Conservation (phyloP, 805 yeast genomes). For the Candida tallmaniae region DNA sequence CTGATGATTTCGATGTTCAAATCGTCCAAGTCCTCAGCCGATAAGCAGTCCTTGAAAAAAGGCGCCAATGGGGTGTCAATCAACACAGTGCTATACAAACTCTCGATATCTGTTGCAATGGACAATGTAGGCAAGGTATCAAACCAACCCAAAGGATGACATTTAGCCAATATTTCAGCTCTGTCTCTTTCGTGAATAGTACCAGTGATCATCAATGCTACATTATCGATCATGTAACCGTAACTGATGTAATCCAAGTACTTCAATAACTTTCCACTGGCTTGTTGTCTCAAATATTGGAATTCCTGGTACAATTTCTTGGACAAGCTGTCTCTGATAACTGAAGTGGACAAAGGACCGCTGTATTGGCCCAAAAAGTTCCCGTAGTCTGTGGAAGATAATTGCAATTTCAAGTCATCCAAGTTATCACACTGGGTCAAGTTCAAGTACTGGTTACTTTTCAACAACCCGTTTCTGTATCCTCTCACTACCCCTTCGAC, state of each 20-base stretch:
- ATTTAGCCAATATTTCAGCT: constrained; percentile 79
- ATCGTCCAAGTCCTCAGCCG: constrained; percentile 88
- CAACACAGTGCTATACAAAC: constrained; percentile 86
- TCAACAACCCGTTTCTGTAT: constrained; percentile 77
- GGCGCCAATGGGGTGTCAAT: constrained; percentile 98
- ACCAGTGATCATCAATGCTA: constrained; percentile 92
- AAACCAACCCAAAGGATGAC: constrained; percentile 98
- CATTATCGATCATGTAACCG: constrained; percentile 98
- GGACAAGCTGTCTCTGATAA: constrained; percentile 77
- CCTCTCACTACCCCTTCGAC: constrained; percentile 96
- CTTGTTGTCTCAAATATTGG: constrained; percentile 77
- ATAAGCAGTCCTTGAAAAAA: constrained; percentile 83
- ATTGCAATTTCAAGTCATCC: constrained; percentile 90
- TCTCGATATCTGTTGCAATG: constrained; percentile 91
- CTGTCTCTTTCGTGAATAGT: constrained; percentile 93
- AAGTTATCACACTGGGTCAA: constrained; percentile 93
- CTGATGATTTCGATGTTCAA: constrained; percentile 92
- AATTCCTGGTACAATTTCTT: constrained; percentile 77
- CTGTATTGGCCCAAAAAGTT: constrained; percentile 80
- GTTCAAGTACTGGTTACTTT: constrained; percentile 79
- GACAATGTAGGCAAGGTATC: constrained; percentile 94
- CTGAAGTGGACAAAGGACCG: constrained; percentile 76
- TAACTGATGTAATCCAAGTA: constrained; percentile 91
- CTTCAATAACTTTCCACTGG: constrained; percentile 72
- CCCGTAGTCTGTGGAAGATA: constrained; percentile 95